phyloP scores from a whole-genome alignment of 371 early-diverging fungal species.

The Rhizopus delemar region DNA sequence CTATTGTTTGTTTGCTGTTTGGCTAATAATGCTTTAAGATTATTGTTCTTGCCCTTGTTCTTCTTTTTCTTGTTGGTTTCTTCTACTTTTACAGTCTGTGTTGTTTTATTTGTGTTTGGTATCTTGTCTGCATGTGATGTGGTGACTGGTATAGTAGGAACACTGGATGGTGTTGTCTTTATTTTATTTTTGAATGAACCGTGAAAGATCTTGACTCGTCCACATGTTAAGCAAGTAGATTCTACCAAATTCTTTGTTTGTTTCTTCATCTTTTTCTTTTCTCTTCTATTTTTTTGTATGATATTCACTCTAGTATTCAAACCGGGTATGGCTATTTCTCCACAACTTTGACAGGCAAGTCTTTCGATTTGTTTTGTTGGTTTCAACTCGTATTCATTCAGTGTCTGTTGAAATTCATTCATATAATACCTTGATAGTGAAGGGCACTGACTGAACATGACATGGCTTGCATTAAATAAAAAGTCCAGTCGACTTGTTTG shows the following conservation, averaged over 20 bases:
- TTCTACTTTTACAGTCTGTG: not conserved
- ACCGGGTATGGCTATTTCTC: conserved; percentile 39
- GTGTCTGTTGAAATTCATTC: conserved; percentile 40
- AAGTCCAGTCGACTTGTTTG: conserved; percentile 36
- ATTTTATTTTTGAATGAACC: conserved; percentile 30
- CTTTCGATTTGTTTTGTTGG: conserved; percentile 27
- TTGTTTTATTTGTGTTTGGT: not conserved
- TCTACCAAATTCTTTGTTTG: conserved; percentile 16
- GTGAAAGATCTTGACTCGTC: conserved; percentile 12
- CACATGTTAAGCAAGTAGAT: conserved; percentile 30
- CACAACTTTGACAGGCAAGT: conserved; percentile 37
- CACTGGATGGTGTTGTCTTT: not conserved
- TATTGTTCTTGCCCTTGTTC: conserved; percentile 47
- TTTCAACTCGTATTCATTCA: conserved; percentile 30
- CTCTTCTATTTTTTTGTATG: conserved; percentile 8
- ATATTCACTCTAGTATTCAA: conserved; percentile 23
- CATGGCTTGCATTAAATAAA: conserved; percentile 37
- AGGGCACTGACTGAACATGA: conserved; percentile 28
- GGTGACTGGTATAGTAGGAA: no score
- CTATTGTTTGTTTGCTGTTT: conserved; percentile 28
- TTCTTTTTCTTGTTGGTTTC: conserved; percentile 25
- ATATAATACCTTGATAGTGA: conserved; percentile 44
- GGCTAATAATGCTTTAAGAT: conserved; percentile 36
- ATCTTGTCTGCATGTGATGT: no score
- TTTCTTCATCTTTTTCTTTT: conserved; percentile 17